phyloP scores from a whole-genome alignment of 2,329 filamentous ascomycete species.

The Nothomitra cinnamomea region DNA sequence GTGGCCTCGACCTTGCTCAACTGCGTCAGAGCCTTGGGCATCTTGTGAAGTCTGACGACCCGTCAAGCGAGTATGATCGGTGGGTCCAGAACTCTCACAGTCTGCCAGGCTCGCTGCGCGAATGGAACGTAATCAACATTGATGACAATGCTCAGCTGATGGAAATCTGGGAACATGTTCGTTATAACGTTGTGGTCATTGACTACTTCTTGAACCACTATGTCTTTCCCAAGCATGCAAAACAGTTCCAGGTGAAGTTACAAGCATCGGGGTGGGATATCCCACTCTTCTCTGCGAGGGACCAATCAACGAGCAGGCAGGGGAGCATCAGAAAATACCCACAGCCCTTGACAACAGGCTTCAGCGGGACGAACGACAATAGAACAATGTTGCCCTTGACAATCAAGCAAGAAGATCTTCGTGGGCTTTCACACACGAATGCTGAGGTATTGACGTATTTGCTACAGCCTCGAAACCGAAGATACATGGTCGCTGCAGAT shows the following conservation, averaged over 20 bases:
- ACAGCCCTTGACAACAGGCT: slow-evolving; percentile 36
- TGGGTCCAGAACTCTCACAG: slow-evolving; percentile 25
- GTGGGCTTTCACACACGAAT: slow-evolving; percentile 44
- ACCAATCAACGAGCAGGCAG: slow-evolving; percentile 17
- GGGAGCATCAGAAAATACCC: background rate
- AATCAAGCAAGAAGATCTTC: slow-evolving; percentile 38
- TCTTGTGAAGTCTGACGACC: slow-evolving; percentile 38
- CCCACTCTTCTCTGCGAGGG: slow-evolving; percentile 25
- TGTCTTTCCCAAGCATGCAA: slow-evolving; percentile 44
- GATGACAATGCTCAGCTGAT: slow-evolving; percentile 35
- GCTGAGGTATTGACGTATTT: slow-evolving; percentile 45
- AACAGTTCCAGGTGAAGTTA: slow-evolving; percentile 45
- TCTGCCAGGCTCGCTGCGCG: slow-evolving; percentile 29
- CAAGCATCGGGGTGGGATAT: slow-evolving; percentile 54
- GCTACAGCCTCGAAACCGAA: slow-evolving; percentile 32
- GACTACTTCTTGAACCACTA: slow-evolving; percentile 45
- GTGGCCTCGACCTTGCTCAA: slow-evolving; percentile 33
- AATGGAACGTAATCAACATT: slow-evolving; percentile 41
- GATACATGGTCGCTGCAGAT: slow-evolving; percentile 24
- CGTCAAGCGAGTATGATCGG: slow-evolving; percentile 36
- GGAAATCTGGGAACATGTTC: slow-evolving; percentile 33
- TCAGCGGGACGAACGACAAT: slow-evolving; percentile 54
- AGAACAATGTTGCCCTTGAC: slow-evolving; percentile 37
- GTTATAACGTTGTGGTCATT: slow-evolving; percentile 33
- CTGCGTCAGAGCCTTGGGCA: slow-evolving; percentile 30